Conservation (phyloP, 2,329 filamentous ascomycete genomes). For the Zymoseptoria crescenta region DNA sequence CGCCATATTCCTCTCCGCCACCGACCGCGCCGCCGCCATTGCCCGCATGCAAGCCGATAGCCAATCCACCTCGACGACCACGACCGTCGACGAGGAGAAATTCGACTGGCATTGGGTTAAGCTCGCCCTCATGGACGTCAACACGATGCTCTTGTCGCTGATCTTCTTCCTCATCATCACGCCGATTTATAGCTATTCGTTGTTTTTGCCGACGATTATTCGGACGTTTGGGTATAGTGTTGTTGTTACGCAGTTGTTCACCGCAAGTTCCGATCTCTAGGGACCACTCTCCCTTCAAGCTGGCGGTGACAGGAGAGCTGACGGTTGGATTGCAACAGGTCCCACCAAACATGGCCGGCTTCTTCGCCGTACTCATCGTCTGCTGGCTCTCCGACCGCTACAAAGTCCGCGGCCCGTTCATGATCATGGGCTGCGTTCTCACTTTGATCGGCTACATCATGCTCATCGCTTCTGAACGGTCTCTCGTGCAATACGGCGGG, state of each 20-base stretch:
- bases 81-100: constrained; percentile 22
- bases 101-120: constrained; percentile 25
- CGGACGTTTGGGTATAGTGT: constrained; percentile 34
- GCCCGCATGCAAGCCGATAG: constrained; percentile 26
- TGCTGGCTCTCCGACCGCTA: constrained; percentile 23
- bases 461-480: constrained; percentile 25
- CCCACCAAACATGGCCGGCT: constrained; percentile 29
- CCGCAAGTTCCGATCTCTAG: constrained; percentile 10
- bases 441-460: constrained; percentile 33
- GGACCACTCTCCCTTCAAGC: background rate
- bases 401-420: constrained; percentile 26
- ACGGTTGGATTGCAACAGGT: constrained; percentile 6
- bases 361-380: constrained; percentile 17
- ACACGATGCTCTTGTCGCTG: constrained; percentile 23
- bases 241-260: constrained; percentile 32
- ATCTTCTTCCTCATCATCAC: constrained; percentile 28
- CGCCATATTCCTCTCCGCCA: constrained; percentile 31
- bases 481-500: constrained; percentile 32
- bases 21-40: constrained; percentile 24
- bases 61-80: constrained; percentile 15
- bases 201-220: constrained; percentile 41
- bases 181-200: constrained; percentile 35
- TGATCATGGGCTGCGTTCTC: constrained; percentile 17
- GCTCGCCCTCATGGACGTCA: constrained; percentile 25
- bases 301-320: background rate